Evolutionary conservation across 75 land plant species (phyloP).

Genomic region (Isoetes taiwanensis): DNA sequence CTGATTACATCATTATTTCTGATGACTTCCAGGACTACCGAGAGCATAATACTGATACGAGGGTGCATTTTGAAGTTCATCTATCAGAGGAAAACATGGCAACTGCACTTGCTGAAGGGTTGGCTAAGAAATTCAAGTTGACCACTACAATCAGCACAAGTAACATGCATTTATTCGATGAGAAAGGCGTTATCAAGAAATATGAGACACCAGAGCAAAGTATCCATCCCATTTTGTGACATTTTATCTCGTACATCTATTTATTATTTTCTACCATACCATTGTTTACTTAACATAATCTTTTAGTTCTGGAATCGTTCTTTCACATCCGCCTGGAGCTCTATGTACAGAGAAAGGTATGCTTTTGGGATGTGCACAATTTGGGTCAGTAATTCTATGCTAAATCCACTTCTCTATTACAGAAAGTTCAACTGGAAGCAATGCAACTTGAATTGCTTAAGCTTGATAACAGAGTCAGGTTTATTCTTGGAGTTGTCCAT

Average conservation of each 20-base stretch:
- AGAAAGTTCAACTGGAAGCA: constrained; percentile 51
- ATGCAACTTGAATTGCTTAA: constrained; percentile 56
- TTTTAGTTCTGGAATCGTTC: constrained; percentile 79
- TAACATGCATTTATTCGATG: constrained; percentile 95
- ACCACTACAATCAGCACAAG: constrained; percentile 86
- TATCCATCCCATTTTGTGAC: constrained; percentile 18
- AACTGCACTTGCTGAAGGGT: constrained; percentile 56
- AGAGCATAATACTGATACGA: constrained; percentile 43
- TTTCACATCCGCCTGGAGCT: constrained; percentile 55
- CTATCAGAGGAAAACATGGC: constrained; percentile 65
- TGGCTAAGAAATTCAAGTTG: constrained; percentile 81
- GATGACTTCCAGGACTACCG: constrained; percentile 45
- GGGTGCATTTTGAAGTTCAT: constrained; percentile 58
- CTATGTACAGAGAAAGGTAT: constrained; percentile 84
- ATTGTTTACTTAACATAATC: neutral
- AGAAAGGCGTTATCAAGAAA: constrained; percentile 64
- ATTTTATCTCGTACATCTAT: neutral
- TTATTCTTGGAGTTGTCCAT: constrained; percentile 75
- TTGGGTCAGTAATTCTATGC: neutral
- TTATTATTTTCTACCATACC: neutral
- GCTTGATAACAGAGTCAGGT: constrained; percentile 83
- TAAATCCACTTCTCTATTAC: constrained; percentile 13
- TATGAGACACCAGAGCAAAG: constrained; percentile 92
- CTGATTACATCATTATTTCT: too few species aligned
- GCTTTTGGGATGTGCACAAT: neutral